Conservation (phyloP, 140 eudicot genomes). For the Bidens hawaiensis region DNA sequence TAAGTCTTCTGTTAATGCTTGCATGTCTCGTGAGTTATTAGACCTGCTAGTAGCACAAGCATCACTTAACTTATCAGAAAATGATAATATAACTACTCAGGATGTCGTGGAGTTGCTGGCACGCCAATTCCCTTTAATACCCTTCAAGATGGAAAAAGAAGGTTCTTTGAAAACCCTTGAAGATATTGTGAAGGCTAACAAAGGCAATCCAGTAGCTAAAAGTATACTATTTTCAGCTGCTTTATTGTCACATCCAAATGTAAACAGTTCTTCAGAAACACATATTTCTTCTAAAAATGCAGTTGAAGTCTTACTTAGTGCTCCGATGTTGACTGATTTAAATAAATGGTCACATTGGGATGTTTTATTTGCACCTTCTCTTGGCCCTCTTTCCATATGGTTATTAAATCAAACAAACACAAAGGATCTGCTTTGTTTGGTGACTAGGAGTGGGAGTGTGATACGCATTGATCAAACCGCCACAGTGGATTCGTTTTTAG, state of each 20-base stretch:
- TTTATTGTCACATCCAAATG: slow-evolving; percentile 5
- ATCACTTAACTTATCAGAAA: slow-evolving; percentile 42
- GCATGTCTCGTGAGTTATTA: slow-evolving; percentile 54
- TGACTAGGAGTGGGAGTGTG: slow-evolving; percentile 63
- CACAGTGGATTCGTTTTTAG: slow-evolving; percentile 54
- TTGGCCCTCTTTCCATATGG: slow-evolving; percentile 75
- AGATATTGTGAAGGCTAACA: slow-evolving; percentile 29
- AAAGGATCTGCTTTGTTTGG: slow-evolving; percentile 61
- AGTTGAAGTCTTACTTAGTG: slow-evolving; percentile 52
- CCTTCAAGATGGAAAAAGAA: slow-evolving; percentile 40
- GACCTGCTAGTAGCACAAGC: slow-evolving; percentile 66
- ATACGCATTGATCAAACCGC: slow-evolving; percentile 75
- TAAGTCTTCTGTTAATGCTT: slow-evolving; percentile 54
- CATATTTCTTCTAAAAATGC: slow-evolving; percentile 55
- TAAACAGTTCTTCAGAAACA: slow-evolving; percentile 19
- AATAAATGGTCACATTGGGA: slow-evolving; percentile 87
- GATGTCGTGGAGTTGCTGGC: slow-evolving; percentile 49
- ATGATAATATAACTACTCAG: slow-evolving; percentile 42
- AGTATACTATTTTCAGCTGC: slow-evolving; percentile 61
- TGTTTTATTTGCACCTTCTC: slow-evolving; percentile 58
- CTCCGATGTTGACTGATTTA: slow-evolving; percentile 84
- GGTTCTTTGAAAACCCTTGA: slow-evolving; percentile 28
- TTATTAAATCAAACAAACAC: slow-evolving; percentile 51
- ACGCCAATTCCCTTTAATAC: slow-evolving; percentile 64
- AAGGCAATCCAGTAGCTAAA: slow-evolving; percentile 28